Evolutionary conservation across 768 basidiomycete species (phyloP).

Genomic region (Phaeolepiota aurea): DNA sequence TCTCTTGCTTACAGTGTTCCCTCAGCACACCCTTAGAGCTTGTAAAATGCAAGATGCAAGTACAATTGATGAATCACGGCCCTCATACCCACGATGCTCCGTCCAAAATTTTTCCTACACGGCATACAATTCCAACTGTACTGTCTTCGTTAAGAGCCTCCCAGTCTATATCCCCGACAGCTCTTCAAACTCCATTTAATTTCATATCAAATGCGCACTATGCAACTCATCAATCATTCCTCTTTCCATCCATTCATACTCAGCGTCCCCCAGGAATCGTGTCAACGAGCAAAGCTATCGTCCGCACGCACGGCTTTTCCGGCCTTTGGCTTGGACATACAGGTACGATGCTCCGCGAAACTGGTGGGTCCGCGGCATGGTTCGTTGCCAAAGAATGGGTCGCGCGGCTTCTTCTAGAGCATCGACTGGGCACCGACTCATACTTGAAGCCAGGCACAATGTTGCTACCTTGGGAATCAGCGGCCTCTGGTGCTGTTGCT

Average conservation of each 20-base stretch:
- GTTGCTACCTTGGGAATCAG: constrained; percentile 64
- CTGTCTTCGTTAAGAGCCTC: constrained; percentile 8
- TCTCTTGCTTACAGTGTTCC: constrained; percentile 3
- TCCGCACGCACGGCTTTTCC: constrained; percentile 61
- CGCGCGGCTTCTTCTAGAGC: constrained; percentile 48
- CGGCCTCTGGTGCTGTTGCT: constrained; percentile 78
- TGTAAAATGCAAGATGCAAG: constrained; percentile 97
- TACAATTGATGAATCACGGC: constrained; percentile 62
- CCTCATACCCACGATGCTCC: constrained; percentile 11
- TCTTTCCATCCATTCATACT: background rate
- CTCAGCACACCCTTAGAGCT: constrained; percentile 86
- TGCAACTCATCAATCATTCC: background rate
- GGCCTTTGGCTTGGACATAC: constrained; percentile 98
- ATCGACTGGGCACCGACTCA: constrained; percentile 22
- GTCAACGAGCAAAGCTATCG: constrained; percentile 50
- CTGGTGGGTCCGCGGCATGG: constrained; percentile 88
- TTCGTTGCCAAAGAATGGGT: constrained; percentile 83
- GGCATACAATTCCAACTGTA: constrained; percentile 5
- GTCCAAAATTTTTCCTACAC: constrained; percentile 11
- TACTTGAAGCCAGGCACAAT: constrained; percentile 3
- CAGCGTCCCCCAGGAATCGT: constrained; percentile 62
- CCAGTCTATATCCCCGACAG: background rate
- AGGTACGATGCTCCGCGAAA: constrained; percentile 88
- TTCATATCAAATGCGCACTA: background rate
- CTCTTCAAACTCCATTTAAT: background rate